Evolutionary conservation across 2,329 filamentous ascomycete genomes (phyloP).

Genomic region (Diaporthe citriasiana): DNA sequence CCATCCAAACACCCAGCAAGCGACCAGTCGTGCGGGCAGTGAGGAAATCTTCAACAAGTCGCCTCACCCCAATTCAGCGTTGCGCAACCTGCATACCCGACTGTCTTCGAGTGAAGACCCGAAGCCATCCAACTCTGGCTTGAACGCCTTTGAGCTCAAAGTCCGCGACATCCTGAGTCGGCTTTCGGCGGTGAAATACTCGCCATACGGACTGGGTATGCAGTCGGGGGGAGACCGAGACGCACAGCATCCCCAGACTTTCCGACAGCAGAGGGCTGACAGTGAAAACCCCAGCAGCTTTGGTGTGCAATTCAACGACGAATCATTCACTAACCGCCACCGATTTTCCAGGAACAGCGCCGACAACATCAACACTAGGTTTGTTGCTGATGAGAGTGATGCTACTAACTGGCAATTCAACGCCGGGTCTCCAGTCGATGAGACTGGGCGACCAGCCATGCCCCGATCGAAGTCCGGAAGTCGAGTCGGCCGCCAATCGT

Average conservation of each 20-base stretch:
- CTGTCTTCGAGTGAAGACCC: conserved; percentile 49
- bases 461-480: conserved; percentile 57
- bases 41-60: conserved; percentile 27
- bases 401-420: conserved; percentile 64
- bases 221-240: conserved; percentile 38
- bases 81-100: conserved; percentile 12
- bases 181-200: conserved; percentile 37
- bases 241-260: conserved; percentile 47
- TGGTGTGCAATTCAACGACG: conserved; percentile 60
- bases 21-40: conserved; percentile 37
- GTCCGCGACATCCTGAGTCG: conserved; percentile 44
- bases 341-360: conserved; percentile 65
- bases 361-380: conserved; percentile 74
- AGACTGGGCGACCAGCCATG: conserved; percentile 48
- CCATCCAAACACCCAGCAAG: conserved; percentile 32
- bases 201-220: not conserved
- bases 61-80: conserved; percentile 24
- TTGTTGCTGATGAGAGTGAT: conserved; percentile 63
- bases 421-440: conserved; percentile 57
- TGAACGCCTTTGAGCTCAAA: conserved; percentile 46
- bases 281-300: conserved; percentile 60
- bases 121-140: conserved; percentile 34
- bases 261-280: conserved; percentile 50
- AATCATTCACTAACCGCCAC: conserved; percentile 57
- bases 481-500: conserved; percentile 58